phyloP scores from a whole-genome alignment of 2,329 filamentous ascomycete genomes.

The Proliferodiscus dingleyae region DNA sequence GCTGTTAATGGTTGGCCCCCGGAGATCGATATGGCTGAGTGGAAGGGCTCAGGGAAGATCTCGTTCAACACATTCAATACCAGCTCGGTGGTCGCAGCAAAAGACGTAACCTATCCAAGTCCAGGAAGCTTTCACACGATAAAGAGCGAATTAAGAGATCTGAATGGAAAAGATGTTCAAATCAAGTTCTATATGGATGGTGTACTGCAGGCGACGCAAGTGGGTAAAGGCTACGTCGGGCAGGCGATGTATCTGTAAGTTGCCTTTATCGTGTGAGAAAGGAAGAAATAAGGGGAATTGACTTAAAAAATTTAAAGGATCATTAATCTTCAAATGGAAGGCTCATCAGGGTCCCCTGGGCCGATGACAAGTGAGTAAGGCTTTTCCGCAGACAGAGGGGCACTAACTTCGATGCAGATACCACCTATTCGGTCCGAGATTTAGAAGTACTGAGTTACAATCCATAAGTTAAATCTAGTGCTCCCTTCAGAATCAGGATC shows the following conservation, averaged over 20 bases:
- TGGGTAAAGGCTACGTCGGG: conserved; percentile 45
- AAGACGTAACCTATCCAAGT: conserved; percentile 44
- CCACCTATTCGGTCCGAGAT: conserved; percentile 2
- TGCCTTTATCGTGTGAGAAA: neutral
- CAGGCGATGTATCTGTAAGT: conserved; percentile 32
- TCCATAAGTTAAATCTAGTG: neutral
- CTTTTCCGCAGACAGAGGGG: neutral
- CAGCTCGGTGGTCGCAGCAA: conserved; percentile 40
- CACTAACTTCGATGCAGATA: neutral
- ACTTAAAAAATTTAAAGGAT: neutral
- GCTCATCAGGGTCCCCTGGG: conserved; percentile 4
- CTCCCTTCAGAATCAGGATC: no score
- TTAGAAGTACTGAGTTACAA: conserved; percentile 3
- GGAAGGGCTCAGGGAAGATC: conserved; percentile 52
- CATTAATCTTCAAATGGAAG: conserved; percentile 10
- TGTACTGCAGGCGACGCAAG: conserved; percentile 43
- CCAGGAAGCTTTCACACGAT: conserved; percentile 45
- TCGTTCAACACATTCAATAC: conserved; percentile 53
- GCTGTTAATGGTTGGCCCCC: conserved; percentile 52
- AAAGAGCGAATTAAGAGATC: conserved; percentile 45
- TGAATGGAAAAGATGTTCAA: conserved; percentile 45
- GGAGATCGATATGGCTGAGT: conserved; percentile 56
- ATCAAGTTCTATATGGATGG: conserved; percentile 52
- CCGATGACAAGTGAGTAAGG: conserved; percentile 2
- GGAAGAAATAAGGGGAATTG: neutral